Percentiles rank a stretch among this genome's conserved stretches.
These are phyloP conservation scores for Nakazawaea ernobii DNA, from an alignment of 805 yeast genomes.

Conservation along the genomic window DNA sequence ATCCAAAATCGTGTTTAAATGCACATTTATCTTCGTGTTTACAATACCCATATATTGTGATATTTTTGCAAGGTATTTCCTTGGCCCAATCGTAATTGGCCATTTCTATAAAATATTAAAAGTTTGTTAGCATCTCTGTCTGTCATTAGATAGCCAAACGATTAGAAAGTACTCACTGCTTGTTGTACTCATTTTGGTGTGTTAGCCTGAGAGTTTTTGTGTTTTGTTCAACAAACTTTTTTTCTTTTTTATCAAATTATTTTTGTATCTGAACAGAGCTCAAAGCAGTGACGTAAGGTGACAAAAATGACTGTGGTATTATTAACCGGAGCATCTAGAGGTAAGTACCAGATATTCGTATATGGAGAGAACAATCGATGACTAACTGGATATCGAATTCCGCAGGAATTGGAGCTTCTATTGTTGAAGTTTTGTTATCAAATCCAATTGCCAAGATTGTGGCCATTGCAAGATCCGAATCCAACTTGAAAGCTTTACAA, in stretches of 20 bases:
- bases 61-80: constrained; percentile 77
- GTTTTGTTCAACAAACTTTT: constrained; percentile 4
- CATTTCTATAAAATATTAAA: not conserved
- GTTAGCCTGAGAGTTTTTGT: not conserved
- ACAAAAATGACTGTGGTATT: constrained; percentile 29
- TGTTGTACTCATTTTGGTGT: not conserved
- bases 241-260: not conserved
- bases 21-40: constrained; percentile 82
- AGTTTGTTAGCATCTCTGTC: not conserved
- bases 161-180: constrained; percentile 12
- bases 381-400: not conserved
- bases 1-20: constrained; percentile 56
- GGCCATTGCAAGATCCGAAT: constrained; percentile 67
- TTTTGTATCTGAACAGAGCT: not conserved
- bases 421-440: constrained; percentile 46
- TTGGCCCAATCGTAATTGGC: constrained; percentile 52
- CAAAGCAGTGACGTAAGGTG: not conserved
- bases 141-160: too few relatives aligned
- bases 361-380: too few relatives aligned
- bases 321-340: constrained; percentile 62
- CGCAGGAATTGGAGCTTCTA: constrained; percentile 75
- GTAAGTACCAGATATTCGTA: constrained; percentile 23
- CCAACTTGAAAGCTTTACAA: constrained; percentile 37
- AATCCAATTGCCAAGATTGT: constrained; percentile 40
- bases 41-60: constrained; percentile 82